These are phyloP conservation scores for Wickerhamiella qilinensis DNA, from an alignment of 805 yeast genomes.

Conservation along the genomic window DNA sequence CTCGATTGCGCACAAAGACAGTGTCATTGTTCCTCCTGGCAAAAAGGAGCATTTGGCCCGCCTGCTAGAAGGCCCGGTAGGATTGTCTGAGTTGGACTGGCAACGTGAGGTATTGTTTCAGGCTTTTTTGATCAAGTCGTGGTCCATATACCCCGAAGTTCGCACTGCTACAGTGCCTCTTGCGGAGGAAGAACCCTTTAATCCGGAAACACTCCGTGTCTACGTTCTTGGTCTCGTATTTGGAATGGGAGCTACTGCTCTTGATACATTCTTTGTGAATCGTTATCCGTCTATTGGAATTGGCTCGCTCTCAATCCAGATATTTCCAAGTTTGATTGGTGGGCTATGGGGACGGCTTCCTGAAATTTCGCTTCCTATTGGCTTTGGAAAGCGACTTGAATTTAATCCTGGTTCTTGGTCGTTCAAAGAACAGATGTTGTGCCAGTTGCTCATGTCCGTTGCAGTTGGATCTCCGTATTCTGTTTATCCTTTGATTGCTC, in stretches of 20 bases:
- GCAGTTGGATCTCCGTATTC: constrained; percentile 9
- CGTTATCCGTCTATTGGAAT: no score
- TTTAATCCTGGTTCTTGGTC: constrained; percentile 57
- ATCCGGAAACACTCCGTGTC: constrained; percentile 33
- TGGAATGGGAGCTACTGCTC: constrained; percentile 40
- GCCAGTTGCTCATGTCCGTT: constrained; percentile 24
- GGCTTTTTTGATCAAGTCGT: constrained; percentile 27
- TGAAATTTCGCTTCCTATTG: no score
- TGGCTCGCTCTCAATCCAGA: no score
- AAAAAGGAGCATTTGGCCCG: constrained; percentile 23
- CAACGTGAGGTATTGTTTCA: constrained; percentile 21
- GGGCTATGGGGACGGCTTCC: no score
- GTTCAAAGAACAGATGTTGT: constrained; percentile 22
- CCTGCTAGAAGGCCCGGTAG: constrained; percentile 12
- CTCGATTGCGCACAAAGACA: constrained; percentile 28
- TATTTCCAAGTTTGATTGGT: no score
- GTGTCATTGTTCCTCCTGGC: constrained; percentile 29
- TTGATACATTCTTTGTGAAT: constrained; percentile 46
- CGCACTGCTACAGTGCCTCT: constrained; percentile 37
- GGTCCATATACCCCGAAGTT: constrained; percentile 46
- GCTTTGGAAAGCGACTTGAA: no score
- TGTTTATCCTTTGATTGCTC: constrained; percentile 13
- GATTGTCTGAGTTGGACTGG: constrained; percentile 9
- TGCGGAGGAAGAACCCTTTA: constrained; percentile 29
- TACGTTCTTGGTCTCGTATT: constrained; percentile 35